Evolutionary conservation across 164 flowering plant genomes (phyloP).

Genomic region (Vitis labrusca): DNA sequence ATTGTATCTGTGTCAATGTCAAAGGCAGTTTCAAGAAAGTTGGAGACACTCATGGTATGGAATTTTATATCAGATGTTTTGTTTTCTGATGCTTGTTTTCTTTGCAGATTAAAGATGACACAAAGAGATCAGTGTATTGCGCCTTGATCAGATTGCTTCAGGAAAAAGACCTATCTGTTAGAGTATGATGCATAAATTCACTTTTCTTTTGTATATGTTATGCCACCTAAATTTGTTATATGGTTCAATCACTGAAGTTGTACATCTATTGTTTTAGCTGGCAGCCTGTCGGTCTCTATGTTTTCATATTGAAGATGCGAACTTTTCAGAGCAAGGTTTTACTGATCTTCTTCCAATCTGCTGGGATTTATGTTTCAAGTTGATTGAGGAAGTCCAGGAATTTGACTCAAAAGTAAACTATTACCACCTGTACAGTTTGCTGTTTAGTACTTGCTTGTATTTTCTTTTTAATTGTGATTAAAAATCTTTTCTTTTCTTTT

Average conservation of each 20-base stretch:
- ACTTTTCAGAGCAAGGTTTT: slow-evolving; percentile 67
- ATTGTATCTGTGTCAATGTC: too few relatives aligned
- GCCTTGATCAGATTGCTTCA: slow-evolving; percentile 83
- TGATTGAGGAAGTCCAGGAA: slow-evolving; percentile 86
- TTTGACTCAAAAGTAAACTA: slow-evolving; percentile 89
- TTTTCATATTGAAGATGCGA: slow-evolving; percentile 82
- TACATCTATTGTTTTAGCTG: slow-evolving; percentile 49
- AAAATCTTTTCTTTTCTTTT: too few relatives aligned
- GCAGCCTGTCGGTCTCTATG: slow-evolving; percentile 85
- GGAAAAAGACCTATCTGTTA: slow-evolving; percentile 78
- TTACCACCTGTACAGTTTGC: neutral
- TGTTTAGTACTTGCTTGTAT: neutral
- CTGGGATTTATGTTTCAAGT: slow-evolving; percentile 79
- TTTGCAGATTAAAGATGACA: slow-evolving; percentile 83
- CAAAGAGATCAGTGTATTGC: slow-evolving; percentile 75
- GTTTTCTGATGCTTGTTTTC: slow-evolving; percentile 10
- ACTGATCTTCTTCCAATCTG: slow-evolving; percentile 78
- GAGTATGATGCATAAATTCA: slow-evolving; percentile 45
- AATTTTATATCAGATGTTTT: neutral
- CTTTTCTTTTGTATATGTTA: neutral
- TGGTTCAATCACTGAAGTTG: slow-evolving; percentile 3
- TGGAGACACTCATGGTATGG: too few relatives aligned
- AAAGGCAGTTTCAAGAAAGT: too few relatives aligned
- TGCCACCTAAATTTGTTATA: neutral
- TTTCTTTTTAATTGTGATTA: neutral